Evolutionary conservation across 1,284 basidiomycete genomes (phyloP).

Genomic region (Marasmius fiardii): DNA sequence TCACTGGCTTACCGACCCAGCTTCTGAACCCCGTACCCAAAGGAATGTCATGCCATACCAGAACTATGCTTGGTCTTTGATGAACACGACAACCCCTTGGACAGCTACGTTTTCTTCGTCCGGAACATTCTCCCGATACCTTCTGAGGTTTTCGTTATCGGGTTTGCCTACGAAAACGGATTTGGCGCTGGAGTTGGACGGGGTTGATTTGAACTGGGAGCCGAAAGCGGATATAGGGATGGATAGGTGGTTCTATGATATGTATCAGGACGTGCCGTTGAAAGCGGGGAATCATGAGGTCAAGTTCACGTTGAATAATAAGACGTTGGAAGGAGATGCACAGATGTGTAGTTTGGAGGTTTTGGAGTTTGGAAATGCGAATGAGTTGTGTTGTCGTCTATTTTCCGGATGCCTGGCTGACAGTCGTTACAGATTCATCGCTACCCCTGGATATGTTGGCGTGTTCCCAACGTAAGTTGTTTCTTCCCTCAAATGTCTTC

Average conservation of each 20-base stretch:
- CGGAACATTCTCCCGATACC: constrained; percentile 58
- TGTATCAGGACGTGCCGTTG: constrained; percentile 40
- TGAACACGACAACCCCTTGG: constrained; percentile 62
- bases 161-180: constrained; percentile 59
- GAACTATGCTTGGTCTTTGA: constrained; percentile 69
- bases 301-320: constrained; percentile 53
- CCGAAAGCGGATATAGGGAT: constrained; percentile 53
- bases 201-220: constrained; percentile 52
- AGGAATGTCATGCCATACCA: constrained; percentile 76
- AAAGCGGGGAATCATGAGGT: constrained; percentile 39
- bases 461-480: constrained; percentile 67
- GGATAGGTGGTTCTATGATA: constrained; percentile 74
- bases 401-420: background rate
- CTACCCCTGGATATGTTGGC: constrained; percentile 58
- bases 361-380: constrained; percentile 67
- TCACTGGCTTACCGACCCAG: constrained; percentile 59
- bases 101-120: constrained; percentile 61
- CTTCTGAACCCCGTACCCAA: constrained; percentile 46
- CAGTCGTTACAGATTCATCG: constrained; percentile 51
- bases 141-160: constrained; percentile 74
- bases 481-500: background rate
- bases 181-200: constrained; percentile 62
- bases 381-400: constrained; percentile 40
- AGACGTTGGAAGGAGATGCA: constrained; percentile 49
- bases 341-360: constrained; percentile 78